Conservation (phyloP, 441 rosid genomes). For the Eutrema salsugineum region DNA sequence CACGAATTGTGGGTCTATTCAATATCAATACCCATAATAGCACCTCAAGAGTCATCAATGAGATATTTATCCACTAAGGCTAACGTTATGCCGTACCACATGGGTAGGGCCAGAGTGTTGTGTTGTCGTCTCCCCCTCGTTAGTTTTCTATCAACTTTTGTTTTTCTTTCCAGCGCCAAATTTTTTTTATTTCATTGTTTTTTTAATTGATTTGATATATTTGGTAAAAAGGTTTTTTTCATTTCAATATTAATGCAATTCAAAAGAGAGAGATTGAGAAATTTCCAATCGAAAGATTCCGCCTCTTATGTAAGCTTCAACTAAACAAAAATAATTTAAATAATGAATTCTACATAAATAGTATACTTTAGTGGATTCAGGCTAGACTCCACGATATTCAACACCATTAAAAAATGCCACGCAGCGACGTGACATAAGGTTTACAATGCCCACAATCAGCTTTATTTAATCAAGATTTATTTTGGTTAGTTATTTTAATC, state of each 20-base stretch:
- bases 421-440: neutral
- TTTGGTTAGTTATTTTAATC: neutral
- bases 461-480: neutral
- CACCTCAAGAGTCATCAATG: constrained; percentile 16
- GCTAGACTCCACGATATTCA: constrained; percentile 7
- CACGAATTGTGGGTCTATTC: neutral
- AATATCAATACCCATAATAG: constrained; percentile 1
- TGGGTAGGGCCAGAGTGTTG: constrained; percentile 19
- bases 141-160: neutral
- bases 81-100: constrained; percentile 16
- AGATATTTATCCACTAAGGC: constrained; percentile 20
- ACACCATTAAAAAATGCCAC: neutral
- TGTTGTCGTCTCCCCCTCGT: constrained; percentile 1
- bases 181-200: neutral
- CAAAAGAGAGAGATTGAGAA: neutral
- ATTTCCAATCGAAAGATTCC: neutral
- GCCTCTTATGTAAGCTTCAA: neutral
- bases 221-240: neutral
- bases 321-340: neutral
- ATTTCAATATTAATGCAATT: neutral
- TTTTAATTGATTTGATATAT: neutral
- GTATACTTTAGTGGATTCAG: constrained; percentile 21
- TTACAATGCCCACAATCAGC: neutral
- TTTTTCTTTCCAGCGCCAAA: neutral
- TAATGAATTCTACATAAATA: neutral